A percentile compares a stretch with the other conserved stretches of the same genome.
These are phyloP conservation scores for Fagus sylvatica DNA, from an alignment of 306 rosid species.

Conservation along the genomic window DNA sequence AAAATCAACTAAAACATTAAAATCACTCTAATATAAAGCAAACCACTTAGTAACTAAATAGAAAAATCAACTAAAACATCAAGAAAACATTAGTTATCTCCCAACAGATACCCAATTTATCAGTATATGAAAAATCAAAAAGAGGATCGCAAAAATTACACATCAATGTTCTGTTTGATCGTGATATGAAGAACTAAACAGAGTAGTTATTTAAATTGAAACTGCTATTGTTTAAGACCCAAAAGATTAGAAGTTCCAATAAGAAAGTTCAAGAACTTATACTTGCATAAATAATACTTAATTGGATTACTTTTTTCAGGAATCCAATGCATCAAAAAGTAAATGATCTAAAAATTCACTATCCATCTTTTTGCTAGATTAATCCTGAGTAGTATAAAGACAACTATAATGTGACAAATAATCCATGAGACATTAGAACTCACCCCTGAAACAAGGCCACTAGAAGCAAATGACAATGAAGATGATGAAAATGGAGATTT, in stretches of 20 bases:
- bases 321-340: background rate
- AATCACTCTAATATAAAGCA: background rate
- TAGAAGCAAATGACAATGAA: conserved; percentile 72
- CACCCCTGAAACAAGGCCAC: conserved; percentile 75
- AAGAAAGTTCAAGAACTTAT: background rate
- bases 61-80: background rate
- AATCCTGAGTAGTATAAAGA: background rate
- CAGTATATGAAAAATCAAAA: background rate
- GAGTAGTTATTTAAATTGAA: background rate
- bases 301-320: background rate
- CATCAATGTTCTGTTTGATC: background rate
- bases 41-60: background rate
- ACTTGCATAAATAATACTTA: background rate
- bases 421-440: conserved; percentile 45
- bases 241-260: background rate
- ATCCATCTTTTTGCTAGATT: background rate
- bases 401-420: conserved; percentile 1
- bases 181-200: background rate
- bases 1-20: background rate
- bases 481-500: conserved; percentile 79
- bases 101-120: background rate
- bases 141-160: background rate
- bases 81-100: background rate
- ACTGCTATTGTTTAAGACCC: background rate
- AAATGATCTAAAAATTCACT: background rate